A percentile compares a stretch with the other conserved stretches of the same genome.
Conservation (phyloP, 2,329 filamentous ascomycete species). For the Fusarium mexicanum region DNA sequence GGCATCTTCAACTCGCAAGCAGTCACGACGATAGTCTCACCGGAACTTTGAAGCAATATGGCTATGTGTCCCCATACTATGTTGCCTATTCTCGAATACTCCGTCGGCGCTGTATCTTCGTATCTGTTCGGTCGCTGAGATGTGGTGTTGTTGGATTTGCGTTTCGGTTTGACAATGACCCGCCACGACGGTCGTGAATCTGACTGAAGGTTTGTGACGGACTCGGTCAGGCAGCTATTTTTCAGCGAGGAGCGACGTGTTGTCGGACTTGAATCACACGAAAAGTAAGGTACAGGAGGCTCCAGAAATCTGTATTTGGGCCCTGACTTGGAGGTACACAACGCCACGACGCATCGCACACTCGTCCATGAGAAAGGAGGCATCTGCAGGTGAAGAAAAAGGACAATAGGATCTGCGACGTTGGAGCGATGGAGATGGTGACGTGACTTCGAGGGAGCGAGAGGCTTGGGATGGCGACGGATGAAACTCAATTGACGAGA, state of each 20-base stretch:
- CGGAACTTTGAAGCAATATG: accelerated
- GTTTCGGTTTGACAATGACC: accelerated
- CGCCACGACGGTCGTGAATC: accelerated
- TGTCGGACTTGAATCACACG: accelerated
- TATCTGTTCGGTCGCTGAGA: not conserved
- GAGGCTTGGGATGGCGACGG: no score
- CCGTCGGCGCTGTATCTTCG: accelerated
- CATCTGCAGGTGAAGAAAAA: accelerated
- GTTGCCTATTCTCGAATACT: accelerated
- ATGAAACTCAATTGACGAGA: not conserved
- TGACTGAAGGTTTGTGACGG: accelerated
- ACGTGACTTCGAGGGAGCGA: no score
- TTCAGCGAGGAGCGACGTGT: no score
- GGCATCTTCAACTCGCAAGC: accelerated
- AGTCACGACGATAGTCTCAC: accelerated
- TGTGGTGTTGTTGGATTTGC: accelerated
- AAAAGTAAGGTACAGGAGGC: accelerated
- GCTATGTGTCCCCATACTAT: no score
- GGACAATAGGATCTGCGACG: accelerated
- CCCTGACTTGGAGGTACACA: accelerated
- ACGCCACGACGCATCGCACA: accelerated
- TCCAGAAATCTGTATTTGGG: accelerated
- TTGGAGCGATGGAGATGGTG: accelerated
- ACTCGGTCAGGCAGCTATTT: no score
- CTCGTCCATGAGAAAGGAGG: accelerated